These are phyloP conservation scores for Stephania cephalantha DNA, from an alignment of 164 flowering plant species.

Conservation along the genomic window DNA sequence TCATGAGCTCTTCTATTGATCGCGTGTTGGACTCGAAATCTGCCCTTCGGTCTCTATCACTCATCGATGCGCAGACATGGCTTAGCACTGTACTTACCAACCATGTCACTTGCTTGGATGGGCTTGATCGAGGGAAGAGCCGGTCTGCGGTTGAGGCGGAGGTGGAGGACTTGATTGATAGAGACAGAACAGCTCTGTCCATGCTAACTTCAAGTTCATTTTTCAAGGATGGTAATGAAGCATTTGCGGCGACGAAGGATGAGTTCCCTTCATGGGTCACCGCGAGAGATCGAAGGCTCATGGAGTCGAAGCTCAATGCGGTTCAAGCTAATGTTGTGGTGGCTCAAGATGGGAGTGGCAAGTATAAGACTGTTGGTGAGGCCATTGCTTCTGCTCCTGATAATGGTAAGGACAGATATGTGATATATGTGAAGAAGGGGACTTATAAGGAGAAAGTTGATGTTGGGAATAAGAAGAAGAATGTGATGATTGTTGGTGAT, in stretches of 20 bases:
- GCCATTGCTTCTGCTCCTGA: conserved; percentile 30
- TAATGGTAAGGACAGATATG: conserved; percentile 20
- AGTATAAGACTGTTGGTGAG: conserved; percentile 17
- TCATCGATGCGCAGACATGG: conserved; percentile 38
- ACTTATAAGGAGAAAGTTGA: conserved; percentile 29
- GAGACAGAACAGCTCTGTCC: conserved; percentile 34
- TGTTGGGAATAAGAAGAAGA: conserved; percentile 24
- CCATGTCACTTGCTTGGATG: conserved; percentile 43
- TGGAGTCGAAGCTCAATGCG: conserved; percentile 4
- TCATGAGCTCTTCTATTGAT: conserved; percentile 33
- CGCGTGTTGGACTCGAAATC: conserved; percentile 21
- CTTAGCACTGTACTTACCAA: conserved; percentile 48
- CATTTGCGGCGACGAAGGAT: not conserved
- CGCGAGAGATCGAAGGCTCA: conserved; percentile 19
- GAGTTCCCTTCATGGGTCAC: conserved; percentile 26
- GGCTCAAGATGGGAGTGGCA: conserved; percentile 35
- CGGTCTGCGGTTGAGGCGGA: conserved; percentile 12
- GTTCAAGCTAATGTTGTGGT: conserved; percentile 24
- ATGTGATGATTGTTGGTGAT: conserved; percentile 31
- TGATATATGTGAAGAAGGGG: conserved; percentile 28
- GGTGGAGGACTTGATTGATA: conserved; percentile 22
- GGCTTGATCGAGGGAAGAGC: conserved; percentile 16
- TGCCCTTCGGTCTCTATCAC: conserved; percentile 12
- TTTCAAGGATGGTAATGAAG: not conserved
- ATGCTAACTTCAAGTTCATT: conserved; percentile 17